phyloP scores from a whole-genome alignment of 257 asterid species.

The Ocimum tenuiflorum region DNA sequence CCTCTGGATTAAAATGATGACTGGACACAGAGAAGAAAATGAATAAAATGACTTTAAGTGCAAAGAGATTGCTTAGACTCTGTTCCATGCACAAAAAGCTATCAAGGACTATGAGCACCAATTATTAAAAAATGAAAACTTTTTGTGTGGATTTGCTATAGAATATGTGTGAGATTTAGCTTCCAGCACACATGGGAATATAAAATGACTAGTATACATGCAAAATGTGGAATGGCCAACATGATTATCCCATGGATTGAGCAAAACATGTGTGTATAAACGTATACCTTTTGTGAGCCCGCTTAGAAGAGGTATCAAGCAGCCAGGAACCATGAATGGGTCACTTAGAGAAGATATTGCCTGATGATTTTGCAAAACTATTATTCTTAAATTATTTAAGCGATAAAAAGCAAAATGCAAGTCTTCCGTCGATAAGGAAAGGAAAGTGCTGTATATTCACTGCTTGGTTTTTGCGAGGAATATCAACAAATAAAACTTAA shows the following conservation, averaged over 20 bases:
- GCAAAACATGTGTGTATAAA: not conserved
- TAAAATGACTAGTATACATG: not conserved
- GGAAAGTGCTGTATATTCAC: no score
- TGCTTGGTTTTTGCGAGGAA: not conserved
- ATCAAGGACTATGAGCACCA: not conserved
- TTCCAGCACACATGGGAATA: not conserved
- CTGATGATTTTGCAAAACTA: conserved; percentile 37
- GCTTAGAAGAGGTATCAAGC: conserved; percentile 55
- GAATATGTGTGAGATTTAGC: not conserved
- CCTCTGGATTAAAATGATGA: conserved; percentile 50
- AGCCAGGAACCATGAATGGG: conserved; percentile 42
- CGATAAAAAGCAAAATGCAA: conserved; percentile 12
- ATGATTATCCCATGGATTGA: not conserved
- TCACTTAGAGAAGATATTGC: conserved; percentile 59
- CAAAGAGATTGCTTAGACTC: not conserved
- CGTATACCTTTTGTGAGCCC: conserved; percentile 66
- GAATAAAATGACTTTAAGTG: conserved; percentile 1
- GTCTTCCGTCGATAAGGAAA: not conserved
- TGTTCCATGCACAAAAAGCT: conserved; percentile 2
- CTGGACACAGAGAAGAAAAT: conserved; percentile 41
- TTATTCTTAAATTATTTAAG: not conserved
- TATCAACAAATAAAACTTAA: not conserved
- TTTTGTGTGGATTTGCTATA: not conserved
- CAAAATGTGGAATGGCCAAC: conserved; percentile 1
- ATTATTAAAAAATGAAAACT: not conserved